Evolutionary conservation across 75 land plant species (phyloP).

Genomic region (Sequoia sempervirens): DNA sequence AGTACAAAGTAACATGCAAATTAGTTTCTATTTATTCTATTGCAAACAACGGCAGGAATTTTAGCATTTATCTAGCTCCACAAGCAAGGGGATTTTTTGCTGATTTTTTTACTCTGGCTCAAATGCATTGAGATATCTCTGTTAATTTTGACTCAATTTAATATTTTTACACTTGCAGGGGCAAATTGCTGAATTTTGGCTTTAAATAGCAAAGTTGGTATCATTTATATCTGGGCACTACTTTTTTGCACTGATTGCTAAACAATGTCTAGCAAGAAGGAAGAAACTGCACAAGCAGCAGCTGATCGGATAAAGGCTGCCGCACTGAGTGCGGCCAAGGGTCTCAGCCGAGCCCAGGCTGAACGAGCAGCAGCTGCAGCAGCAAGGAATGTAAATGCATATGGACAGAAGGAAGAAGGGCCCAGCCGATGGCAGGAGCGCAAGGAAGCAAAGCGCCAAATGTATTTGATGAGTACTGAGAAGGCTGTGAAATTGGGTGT

Average conservation of each 20-base stretch:
- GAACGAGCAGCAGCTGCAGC: conserved; percentile 91
- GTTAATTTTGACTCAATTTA: background rate
- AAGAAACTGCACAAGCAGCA: conserved; percentile 72
- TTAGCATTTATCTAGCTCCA: too few relatives aligned
- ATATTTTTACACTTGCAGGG: background rate
- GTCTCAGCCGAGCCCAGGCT: conserved; percentile 87
- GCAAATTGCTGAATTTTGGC: background rate
- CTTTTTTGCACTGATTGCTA: background rate
- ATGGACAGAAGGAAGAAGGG: conserved; percentile 97
- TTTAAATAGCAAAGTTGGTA: background rate
- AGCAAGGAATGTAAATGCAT: conserved; percentile 88
- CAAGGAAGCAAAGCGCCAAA: conserved; percentile 93
- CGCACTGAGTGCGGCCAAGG: conserved; percentile 75
- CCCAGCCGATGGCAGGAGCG: conserved; percentile 98
- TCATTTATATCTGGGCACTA: background rate
- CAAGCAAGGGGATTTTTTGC: background rate
- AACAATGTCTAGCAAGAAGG: conserved; percentile 72
- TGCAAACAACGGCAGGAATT: background rate
- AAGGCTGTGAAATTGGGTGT: conserved; percentile 84
- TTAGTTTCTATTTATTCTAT: too few relatives aligned
- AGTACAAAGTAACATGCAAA: background rate
- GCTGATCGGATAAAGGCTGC: conserved; percentile 88
- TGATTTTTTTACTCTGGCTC: background rate
- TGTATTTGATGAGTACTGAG: conserved; percentile 96
- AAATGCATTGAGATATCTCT: background rate